These are phyloP conservation scores for Pelargonium australe DNA, from an alignment of 441 rosid genomes.

Conservation along the genomic window DNA sequence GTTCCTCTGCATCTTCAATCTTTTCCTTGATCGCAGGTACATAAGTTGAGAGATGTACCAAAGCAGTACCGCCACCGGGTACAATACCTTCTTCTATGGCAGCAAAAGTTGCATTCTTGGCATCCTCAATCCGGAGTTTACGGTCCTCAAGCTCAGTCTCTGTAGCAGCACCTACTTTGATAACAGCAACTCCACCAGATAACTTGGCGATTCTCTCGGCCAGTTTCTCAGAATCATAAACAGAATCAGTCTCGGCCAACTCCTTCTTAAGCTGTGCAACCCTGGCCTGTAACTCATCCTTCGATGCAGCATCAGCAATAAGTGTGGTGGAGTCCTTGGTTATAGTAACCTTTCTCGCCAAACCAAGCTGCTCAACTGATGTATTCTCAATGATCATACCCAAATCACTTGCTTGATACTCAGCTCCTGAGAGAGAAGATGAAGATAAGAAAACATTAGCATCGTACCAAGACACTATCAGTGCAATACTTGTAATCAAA, in stretches of 20 bases:
- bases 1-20: constrained; percentile 68
- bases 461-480: background rate
- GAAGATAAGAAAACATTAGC: constrained; percentile 1
- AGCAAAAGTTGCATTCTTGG: constrained; percentile 92
- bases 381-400: constrained; percentile 61
- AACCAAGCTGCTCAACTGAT: background rate
- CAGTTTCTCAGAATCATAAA: constrained; percentile 74
- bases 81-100: constrained; percentile 97
- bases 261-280: constrained; percentile 78
- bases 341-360: background rate
- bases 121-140: constrained; percentile 87
- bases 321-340: background rate
- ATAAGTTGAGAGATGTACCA: constrained; percentile 62
- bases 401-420: constrained; percentile 78
- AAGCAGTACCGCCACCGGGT: constrained; percentile 89
- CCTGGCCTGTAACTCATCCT: constrained; percentile 79
- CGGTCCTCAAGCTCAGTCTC: constrained; percentile 97
- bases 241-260: constrained; percentile 76
- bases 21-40: constrained; percentile 69
- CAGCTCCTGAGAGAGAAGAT: constrained; percentile 56
- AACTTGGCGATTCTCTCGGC: constrained; percentile 93
- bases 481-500: no score
- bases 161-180: constrained; percentile 94
- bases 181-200: constrained; percentile 93
- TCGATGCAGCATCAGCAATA: constrained; percentile 76